Evolutionary conservation across 441 rosid species (phyloP).

Genomic region (Cnidoscolus chayamansa): DNA sequence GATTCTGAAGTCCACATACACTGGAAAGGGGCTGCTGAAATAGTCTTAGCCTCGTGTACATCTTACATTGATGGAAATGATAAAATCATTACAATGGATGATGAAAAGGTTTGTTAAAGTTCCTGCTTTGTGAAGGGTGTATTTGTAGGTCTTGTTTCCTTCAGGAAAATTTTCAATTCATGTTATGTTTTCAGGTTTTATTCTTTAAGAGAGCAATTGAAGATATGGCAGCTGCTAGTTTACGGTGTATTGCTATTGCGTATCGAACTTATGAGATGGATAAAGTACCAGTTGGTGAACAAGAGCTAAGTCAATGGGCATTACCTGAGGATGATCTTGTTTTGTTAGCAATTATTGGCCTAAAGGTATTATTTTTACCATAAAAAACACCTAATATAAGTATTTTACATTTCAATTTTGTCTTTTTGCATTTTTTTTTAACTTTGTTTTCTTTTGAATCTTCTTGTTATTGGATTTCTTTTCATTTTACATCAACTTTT

Average conservation of each 20-base stretch:
- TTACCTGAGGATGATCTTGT: slow-evolving; percentile 85
- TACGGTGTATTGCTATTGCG: slow-evolving; percentile 94
- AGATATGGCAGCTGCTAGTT: slow-evolving; percentile 85
- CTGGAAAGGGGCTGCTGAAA: slow-evolving; percentile 27
- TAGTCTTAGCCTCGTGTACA: slow-evolving; percentile 72
- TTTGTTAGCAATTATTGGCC: slow-evolving; percentile 80
- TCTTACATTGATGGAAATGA: slow-evolving; percentile 52
- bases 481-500: neutral
- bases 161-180: neutral
- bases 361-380: slow-evolving; percentile 51
- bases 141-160: neutral
- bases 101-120: slow-evolving; percentile 53
- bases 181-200: slow-evolving; percentile 40
- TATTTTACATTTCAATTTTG: neutral
- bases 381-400: neutral
- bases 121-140: neutral
- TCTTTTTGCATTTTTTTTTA: too few species aligned
- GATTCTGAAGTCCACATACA: slow-evolving; percentile 59
- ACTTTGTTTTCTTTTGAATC: neutral
- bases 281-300: slow-evolving; percentile 67
- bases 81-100: slow-evolving; percentile 45
- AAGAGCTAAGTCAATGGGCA: slow-evolving; percentile 59
- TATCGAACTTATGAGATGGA: slow-evolving; percentile 62
- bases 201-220: slow-evolving; percentile 60
- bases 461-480: neutral